Percentiles rank a stretch among this genome's conserved stretches.
Evolutionary conservation across 1,139 yeast genomes (phyloP).

Genomic region (Hyphopichia buzzinii): DNA sequence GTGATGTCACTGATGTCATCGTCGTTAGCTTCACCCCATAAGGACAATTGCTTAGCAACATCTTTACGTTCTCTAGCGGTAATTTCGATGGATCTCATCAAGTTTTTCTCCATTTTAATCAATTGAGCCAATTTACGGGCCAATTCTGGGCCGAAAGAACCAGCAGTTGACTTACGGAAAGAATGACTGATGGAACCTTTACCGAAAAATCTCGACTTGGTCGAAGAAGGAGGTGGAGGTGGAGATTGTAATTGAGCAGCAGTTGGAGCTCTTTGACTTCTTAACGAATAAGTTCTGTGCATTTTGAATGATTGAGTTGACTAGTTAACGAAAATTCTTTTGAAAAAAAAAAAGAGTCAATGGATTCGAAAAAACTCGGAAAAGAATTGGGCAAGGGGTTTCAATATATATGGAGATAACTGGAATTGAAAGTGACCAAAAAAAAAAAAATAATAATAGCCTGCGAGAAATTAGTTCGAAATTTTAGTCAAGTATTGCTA

Average conservation of each 20-base stretch:
- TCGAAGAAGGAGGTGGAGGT: constrained; percentile 75
- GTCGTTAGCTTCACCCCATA: constrained; percentile 85
- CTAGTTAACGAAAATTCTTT: background rate
- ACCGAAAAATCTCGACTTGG: constrained; percentile 69
- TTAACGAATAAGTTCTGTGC: constrained; percentile 84
- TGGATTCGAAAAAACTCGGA: background rate
- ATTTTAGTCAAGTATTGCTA: background rate
- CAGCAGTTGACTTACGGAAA: constrained; percentile 71
- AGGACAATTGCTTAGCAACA: constrained; percentile 77
- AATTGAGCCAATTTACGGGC: constrained; percentile 73
- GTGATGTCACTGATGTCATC: constrained; percentile 84
- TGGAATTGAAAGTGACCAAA: background rate
- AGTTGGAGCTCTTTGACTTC: constrained; percentile 78
- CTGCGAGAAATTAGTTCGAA: background rate
- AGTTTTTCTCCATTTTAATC: constrained; percentile 79
- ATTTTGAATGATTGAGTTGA: constrained; percentile 22
- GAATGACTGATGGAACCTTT: constrained; percentile 64
- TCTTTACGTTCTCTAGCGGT: constrained; percentile 78
- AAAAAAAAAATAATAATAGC: background rate
- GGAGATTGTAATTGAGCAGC: constrained; percentile 80
- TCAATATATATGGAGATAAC: background rate
- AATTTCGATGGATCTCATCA: constrained; percentile 75
- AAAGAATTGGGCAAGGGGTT: background rate
- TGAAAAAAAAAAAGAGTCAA: background rate
- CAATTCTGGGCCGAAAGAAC: constrained; percentile 74